Base-by-base conservation (phyloP, 768 basidiomycete genomes). In the Mycena belliarum region DNA sequence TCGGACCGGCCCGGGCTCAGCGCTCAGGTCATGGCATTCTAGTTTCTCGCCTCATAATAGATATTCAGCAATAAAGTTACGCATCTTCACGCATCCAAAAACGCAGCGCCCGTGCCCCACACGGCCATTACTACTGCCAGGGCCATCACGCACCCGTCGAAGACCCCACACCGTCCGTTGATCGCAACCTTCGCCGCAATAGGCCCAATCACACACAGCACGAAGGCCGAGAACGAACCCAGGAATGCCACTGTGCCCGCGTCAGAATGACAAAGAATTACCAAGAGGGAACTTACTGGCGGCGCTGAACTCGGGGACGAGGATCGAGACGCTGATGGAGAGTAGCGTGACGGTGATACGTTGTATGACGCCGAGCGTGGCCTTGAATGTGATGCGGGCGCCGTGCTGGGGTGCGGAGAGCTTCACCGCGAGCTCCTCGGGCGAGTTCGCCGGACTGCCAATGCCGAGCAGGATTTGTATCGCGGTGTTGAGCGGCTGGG, bases 401-500 rank as follows among this genome's bases (percentile, higher is more conserved):
- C 44, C 57, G 5, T 20, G 38, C 5, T 32, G 43, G 15, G 52
- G 63, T 32, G 66, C 73, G 46, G 72, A 66, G 11, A 71, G 68
- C 68, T 75, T 78, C 23, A 65, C 65, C 20, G 66, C 73, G 42
- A 79, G 67, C 24, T 76, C 75, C 66, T 78, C 76, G 12, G 77
- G 73, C 15, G 72, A 66, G n/a, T 65, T 60, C 18, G 68, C 61
- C 25, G 72, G 74, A 4, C 61, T 64, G 57, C 90, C 87, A 63
- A 93, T 76, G 24, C 87, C 89, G 29, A 96, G 73, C 40, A 92
- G 72, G 59, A 86, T 82, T 68, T 95, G 94, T 52, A 98, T 74
- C 1, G 92, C 94, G 49, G 91, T 74, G 68, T 90, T 93, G 35
- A 98, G 82, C 84, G 93, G 95, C 69, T 93, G 80, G 1, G 87